Conservation (phyloP, 768 basidiomycete species). For the Fomitopsis pulvina region DNA sequence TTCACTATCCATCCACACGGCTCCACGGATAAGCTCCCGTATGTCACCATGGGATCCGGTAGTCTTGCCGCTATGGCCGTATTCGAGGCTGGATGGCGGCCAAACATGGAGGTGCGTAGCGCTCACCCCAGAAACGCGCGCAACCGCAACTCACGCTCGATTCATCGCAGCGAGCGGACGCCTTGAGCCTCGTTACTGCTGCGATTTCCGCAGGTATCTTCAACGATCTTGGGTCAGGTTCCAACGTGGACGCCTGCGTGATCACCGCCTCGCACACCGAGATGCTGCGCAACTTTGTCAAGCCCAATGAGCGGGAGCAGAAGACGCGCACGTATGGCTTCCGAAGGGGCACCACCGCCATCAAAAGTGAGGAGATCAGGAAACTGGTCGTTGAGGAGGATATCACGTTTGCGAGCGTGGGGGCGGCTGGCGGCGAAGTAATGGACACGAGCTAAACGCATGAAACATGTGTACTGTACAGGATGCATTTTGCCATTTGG, state of each 20-base stretch:
- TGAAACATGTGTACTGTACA: no score
- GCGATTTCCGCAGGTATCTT: conserved; percentile 96
- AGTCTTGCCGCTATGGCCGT: conserved; percentile 97
- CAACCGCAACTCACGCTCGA: not conserved
- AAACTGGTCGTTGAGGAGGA: conserved; percentile 69
- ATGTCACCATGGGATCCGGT: conserved; percentile 98
- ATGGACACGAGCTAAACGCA: conserved; percentile 70
- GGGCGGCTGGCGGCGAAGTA: conserved; percentile 41
- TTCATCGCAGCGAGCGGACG: conserved; percentile 59
- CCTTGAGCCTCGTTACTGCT: conserved; percentile 73
- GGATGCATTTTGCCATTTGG: no score
- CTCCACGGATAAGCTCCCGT: conserved; percentile 96
- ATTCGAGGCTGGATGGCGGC: conserved; percentile 82
- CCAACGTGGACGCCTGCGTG: conserved; percentile 96
- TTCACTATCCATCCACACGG: conserved; percentile 97
- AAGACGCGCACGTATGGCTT: conserved; percentile 70
- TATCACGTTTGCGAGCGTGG: conserved; percentile 29
- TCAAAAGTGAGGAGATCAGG: conserved; percentile 75
- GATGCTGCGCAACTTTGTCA: conserved; percentile 91
- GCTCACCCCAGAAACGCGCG: not conserved
- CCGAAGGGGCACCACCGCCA: conserved; percentile 82
- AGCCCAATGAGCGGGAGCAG: conserved; percentile 78
- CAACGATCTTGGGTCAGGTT: conserved; percentile 98
- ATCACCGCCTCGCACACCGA: conserved; percentile 85
- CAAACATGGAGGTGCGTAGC: conserved; percentile 66